Base-by-base conservation (phyloP, 2,329 filamentous ascomycete genomes). In the Pseudohalonectria lignicola region DNA sequence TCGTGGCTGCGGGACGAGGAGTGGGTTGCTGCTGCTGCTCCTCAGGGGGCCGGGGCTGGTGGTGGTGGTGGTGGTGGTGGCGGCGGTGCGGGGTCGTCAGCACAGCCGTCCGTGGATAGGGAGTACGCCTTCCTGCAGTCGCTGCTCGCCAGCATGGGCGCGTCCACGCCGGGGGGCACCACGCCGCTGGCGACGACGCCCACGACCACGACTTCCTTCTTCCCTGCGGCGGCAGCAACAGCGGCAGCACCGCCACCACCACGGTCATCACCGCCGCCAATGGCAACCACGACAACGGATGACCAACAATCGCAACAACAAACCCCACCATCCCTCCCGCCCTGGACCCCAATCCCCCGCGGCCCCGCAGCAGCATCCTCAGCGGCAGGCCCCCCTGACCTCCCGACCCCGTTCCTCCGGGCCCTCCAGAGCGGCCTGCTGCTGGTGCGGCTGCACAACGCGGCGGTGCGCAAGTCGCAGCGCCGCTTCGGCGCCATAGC, bases 401-500 rank as follows among this genome's bases (percentile, higher is more conserved):
- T 75, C 13, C 79, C 83, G 12, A 86, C 85, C 2, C 70, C 79
- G 0, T 92, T 95, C 50, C 68, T 96, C 3, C 62, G 69, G 36
- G 67, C 73, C 28, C 68, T 96, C 45, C 81, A 80, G 43, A 87
- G 84, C 49, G 92, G 92, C 5, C 68, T 92, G 30, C 73, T 81
- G 31, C 74, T 98, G 2, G 79, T 96, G 23, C 78, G 80, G 48
- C 74, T 96, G 45, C 92, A 98, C 68, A 98, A 98, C 55, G 79
- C 82, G 12, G 78, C 86, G 0, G 84, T 98, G 23, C 77, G 78
- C 52, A 85, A 85, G 55, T 95, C 88, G 17, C 79, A 82, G 53
- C 74, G 86, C 21, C 84, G 83, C 7, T 96, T 96, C 55, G 87
- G 88, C 37, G 76, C 85, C 45, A 95, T 98, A 53, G 86, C 86